Evolutionary conservation across 495 filamentous ascomycete genomes (phyloP).

Genomic region (Bacidia gigantensis): DNA sequence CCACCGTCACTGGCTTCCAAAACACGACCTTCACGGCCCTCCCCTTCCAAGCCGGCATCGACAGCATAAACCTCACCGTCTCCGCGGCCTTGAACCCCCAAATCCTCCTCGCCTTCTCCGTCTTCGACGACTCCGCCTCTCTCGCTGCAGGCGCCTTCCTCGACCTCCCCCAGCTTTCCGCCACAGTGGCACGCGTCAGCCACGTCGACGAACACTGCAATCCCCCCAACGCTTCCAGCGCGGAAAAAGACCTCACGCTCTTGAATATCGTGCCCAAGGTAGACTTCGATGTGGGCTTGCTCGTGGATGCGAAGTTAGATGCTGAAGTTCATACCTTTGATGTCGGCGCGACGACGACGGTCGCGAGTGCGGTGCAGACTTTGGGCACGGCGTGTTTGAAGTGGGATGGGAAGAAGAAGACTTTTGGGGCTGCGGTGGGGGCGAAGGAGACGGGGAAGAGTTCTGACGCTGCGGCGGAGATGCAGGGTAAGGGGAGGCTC

Average conservation of each 20-base stretch:
- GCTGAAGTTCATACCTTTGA: neutral
- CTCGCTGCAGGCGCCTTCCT: slow-evolving; percentile 20
- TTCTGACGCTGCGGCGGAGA: too few relatives aligned
- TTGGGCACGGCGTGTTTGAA: slow-evolving; percentile 18
- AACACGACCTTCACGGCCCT: slow-evolving; percentile 17
- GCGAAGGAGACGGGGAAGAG: too few relatives aligned
- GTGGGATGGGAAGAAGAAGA: slow-evolving; percentile 13
- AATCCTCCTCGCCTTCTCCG: slow-evolving; percentile 20
- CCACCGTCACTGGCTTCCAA: slow-evolving; percentile 19
- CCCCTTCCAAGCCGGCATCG: slow-evolving; percentile 17
- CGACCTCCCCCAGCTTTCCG: slow-evolving; percentile 16
- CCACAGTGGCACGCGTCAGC: slow-evolving; percentile 11
- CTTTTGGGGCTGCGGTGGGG: slow-evolving; percentile 8
- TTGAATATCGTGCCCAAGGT: slow-evolving; percentile 16
- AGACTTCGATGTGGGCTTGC: slow-evolving; percentile 14
- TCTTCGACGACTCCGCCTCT: slow-evolving; percentile 10
- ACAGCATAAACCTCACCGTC: slow-evolving; percentile 15
- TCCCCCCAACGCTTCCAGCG: slow-evolving; percentile 5
- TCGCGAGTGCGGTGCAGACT: slow-evolving; percentile 8
- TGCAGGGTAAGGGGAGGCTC: too few relatives aligned
- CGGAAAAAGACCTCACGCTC: slow-evolving; percentile 10
- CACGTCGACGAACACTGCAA: slow-evolving; percentile 18
- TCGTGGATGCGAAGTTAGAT: slow-evolving; percentile 13
- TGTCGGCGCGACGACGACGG: neutral
- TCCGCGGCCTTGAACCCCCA: slow-evolving; percentile 16